Evolutionary conservation across 768 basidiomycete species (phyloP), one percentile per base, ranked within the genome.

Genomic region (Suillus subalutaceus): DNA sequence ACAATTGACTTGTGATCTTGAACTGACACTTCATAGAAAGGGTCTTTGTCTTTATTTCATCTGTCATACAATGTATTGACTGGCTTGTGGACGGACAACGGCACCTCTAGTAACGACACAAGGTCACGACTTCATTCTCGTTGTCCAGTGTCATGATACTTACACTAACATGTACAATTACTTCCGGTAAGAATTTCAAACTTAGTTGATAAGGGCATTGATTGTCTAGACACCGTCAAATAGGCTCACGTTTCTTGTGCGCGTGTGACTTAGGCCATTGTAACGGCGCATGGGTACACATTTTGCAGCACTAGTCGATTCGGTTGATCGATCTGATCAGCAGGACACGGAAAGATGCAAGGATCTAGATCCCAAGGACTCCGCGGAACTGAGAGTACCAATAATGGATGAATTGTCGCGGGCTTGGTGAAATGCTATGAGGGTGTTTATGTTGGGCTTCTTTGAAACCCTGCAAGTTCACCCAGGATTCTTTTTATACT

Each of bases 331-430:
- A 32, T 32, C 32, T 32, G 32, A 43, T 60, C 59, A 60, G 41
- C 59, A 60, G 59, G 23, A 41, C 38, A 59, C 32, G 53, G 58
- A 16, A 23, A 41, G 23, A 12, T 40, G 9, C 40, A 41, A 59
- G 10, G 26, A 59, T 59, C 40, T 26, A 30, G 40, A 26, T 26
- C 30, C 55, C 32, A 56, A 35, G 55, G 26, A 41, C 41, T 32
- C 59, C 59, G 26, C 59, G 59, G 59, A 60, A 60, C 18, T 60
- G 20, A 32, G 26, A 10, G 59, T 60, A 26, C 40, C 40, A 43
- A 60, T 43, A 30, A 60, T 60, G 41, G 59, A 30, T 43, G 40
- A 26, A 43, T 4, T 20, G 2, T 59, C 40, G 26, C 23, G 23
- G 59, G 41, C 59, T 43, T 60, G 16, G 58, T 41, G 40, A 60